phyloP scores from a whole-genome alignment of 2,329 filamentous ascomycete species.

The Trichoderma cornu-damae region DNA sequence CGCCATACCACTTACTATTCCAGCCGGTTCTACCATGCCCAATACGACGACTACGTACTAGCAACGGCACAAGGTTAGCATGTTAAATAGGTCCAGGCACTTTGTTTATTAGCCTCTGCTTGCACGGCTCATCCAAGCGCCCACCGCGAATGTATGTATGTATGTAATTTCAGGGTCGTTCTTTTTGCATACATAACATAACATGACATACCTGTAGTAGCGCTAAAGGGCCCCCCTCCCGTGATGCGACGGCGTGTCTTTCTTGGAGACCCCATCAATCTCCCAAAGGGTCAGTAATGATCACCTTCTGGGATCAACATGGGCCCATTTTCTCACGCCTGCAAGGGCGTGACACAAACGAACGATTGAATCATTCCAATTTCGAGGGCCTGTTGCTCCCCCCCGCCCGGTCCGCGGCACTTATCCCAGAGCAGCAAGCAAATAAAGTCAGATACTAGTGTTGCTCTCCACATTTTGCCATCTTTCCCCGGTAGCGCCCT shows the following conservation, averaged over 20 bases:
- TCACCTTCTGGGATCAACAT: conserved; percentile 9
- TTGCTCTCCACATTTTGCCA: neutral
- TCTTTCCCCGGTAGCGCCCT: conserved; percentile 1
- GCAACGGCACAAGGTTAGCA: neutral
- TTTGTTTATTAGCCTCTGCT: neutral
- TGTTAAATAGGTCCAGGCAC: too few species aligned
- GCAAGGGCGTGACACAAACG: conserved; percentile 1
- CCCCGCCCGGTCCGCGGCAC: conserved; percentile 2
- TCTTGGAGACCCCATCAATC: neutral
- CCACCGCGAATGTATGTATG: conserved; percentile 1
- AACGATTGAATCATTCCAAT: neutral
- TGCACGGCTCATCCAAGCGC: conserved; percentile 10
- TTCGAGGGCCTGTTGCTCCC: too few species aligned
- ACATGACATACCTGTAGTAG: too few species aligned
- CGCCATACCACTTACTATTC: neutral
- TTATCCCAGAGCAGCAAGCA: conserved; percentile 11
- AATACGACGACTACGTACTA: neutral
- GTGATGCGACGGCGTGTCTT: conserved; percentile 2
- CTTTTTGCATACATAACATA: too few species aligned
- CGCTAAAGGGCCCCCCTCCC: neutral
- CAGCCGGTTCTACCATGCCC: too few species aligned
- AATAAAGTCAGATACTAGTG: conserved; percentile 15
- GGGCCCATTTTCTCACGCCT: neutral
- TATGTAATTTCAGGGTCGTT: neutral
- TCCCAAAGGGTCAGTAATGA: neutral